Conservation (phyloP, 257 asterid genomes). For the Rehmannia glutinosa region DNA sequence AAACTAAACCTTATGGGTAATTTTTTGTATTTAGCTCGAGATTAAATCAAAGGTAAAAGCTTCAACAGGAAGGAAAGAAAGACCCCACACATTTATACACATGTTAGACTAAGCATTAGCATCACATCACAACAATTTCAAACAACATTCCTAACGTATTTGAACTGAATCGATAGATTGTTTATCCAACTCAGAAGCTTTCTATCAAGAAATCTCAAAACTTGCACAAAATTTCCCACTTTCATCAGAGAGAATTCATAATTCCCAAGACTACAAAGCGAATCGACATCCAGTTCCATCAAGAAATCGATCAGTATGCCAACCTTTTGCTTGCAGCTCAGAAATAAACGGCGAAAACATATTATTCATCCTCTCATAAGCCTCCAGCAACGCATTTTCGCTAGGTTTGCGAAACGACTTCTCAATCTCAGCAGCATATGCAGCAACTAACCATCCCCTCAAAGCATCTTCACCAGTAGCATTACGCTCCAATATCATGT, state of each 20-base stretch:
- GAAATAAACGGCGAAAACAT: slow-evolving; percentile 58
- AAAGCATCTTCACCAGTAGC: slow-evolving; percentile 92
- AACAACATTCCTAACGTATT: neutral
- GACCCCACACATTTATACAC: neutral
- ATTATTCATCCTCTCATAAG: slow-evolving; percentile 56
- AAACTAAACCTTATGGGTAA: no score
- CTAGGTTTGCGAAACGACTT: slow-evolving; percentile 14
- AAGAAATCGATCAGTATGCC: slow-evolving; percentile 96
- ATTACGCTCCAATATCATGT: slow-evolving; percentile 71
- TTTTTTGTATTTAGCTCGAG: no score
- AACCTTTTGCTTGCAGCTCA: slow-evolving; percentile 79
- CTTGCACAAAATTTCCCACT: neutral
- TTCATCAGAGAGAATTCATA: neutral
- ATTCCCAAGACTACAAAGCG: slow-evolving; percentile 26
- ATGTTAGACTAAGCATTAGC: neutral
- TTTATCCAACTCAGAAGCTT: neutral
- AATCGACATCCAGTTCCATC: slow-evolving; percentile 87
- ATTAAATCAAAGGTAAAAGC: neutral
- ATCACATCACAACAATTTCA: neutral
- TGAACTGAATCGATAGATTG: no score
- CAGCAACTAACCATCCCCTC: slow-evolving; percentile 99
- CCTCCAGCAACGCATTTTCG: slow-evolving; percentile 40
- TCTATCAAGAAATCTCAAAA: neutral
- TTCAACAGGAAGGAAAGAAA: neutral
- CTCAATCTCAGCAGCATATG: slow-evolving; percentile 65